Conservation (phyloP, 306 rosid species). For the Potentilla sterilis region DNA sequence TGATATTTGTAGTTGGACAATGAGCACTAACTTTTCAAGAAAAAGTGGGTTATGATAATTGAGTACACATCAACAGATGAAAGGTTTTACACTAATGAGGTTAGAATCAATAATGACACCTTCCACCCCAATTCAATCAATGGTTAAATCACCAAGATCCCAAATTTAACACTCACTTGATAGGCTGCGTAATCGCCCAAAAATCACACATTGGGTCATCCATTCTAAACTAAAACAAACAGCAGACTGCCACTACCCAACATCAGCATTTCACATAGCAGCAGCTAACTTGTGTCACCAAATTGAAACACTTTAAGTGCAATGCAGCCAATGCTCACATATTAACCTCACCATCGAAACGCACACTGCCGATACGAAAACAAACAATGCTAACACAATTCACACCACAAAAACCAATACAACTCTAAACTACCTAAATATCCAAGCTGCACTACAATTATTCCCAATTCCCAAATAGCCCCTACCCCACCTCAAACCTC, state of each 20-base stretch:
- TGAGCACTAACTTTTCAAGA: neutral
- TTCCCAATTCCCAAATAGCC: neutral
- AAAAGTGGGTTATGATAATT: neutral
- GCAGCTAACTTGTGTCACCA: neutral
- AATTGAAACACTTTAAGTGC: neutral
- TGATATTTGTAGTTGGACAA: neutral
- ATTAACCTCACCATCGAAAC: neutral
- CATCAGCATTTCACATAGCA: neutral
- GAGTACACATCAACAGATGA: neutral
- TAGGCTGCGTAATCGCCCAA: neutral
- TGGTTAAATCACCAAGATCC: neutral
- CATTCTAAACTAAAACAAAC: neutral
- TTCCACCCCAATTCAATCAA: neutral
- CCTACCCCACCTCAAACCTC: slow-evolving; percentile 1
- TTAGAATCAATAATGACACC: neutral
- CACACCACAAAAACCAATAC: neutral
- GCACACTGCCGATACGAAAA: neutral
- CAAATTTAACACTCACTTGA: neutral
- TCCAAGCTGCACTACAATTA: neutral
- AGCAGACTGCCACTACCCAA: neutral
- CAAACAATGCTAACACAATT: neutral
- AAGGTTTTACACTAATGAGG: neutral
- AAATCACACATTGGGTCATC: neutral
- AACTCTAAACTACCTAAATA: neutral
- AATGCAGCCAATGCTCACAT: neutral